Percentiles rank a stretch among this genome's conserved stretches.
These are phyloP conservation scores for Arthrinium puccinioides DNA, from an alignment of 2,329 filamentous ascomycete species.

Conservation along the genomic window DNA sequence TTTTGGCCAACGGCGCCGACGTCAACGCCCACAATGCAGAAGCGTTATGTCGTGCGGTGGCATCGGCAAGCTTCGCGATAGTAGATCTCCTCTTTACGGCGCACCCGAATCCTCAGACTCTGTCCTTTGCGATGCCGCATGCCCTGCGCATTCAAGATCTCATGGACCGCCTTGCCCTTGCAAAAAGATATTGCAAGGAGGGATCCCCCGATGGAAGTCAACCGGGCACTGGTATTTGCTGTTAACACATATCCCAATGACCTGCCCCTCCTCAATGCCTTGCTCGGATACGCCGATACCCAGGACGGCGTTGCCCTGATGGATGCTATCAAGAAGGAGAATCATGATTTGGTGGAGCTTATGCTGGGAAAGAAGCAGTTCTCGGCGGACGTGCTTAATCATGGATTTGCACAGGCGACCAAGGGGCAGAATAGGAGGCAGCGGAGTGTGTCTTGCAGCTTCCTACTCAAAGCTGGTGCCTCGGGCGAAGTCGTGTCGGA, in stretches of 20 bases:
- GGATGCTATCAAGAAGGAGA: constrained; percentile 37
- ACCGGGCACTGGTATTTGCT: constrained; percentile 43
- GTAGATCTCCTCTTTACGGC: constrained; percentile 40
- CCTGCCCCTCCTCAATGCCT: constrained; percentile 35
- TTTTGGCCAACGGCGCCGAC: constrained; percentile 42
- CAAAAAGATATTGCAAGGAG: constrained; percentile 41
- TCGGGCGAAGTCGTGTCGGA: constrained; percentile 37
- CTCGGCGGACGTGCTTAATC: constrained; percentile 29
- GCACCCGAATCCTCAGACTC: constrained; percentile 31
- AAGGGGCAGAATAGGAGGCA: constrained; percentile 29
- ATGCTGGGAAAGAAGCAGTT: constrained; percentile 34
- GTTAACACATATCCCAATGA: constrained; percentile 41
- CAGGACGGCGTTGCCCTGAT: constrained; percentile 42
- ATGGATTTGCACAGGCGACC: constrained; percentile 35
- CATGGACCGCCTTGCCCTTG: constrained; percentile 43
- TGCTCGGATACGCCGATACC: constrained; percentile 40
- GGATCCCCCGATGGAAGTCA: constrained; percentile 41
- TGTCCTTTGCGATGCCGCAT: constrained; percentile 43
- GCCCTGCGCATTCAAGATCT: constrained; percentile 42
- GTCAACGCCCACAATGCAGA: constrained; percentile 46
- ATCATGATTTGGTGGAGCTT: constrained; percentile 36
- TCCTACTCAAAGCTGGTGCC: constrained; percentile 38
- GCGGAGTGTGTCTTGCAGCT: constrained; percentile 35
- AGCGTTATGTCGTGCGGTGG: constrained; percentile 43
- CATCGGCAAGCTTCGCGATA: constrained; percentile 34